Base-by-base conservation (phyloP, 1,284 basidiomycete genomes). In the Golubevia sp. region DNA sequence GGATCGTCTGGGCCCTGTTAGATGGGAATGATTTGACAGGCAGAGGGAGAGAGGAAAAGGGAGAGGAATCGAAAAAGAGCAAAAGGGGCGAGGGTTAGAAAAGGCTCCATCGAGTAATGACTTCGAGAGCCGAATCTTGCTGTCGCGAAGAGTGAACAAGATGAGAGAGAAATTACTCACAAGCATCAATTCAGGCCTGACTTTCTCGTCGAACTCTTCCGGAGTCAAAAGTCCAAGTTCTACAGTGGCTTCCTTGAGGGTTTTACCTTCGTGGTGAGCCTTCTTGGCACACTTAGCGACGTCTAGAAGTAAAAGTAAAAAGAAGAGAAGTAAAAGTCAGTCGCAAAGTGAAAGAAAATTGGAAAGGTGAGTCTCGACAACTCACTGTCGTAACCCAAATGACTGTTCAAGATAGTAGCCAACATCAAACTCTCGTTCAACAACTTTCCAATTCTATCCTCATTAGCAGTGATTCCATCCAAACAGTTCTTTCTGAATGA, bases 251-350 rank as follows among this genome's bases (percentile, higher is more conserved):
- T 95, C 92, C 87, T 97, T 97, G 83, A 99, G 84, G 56, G 96
- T 99, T 56, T 91, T 92, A 24, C 95, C 97, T 85, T 99, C 94
- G 85, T 92, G 94, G 88, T 99, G 97, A 15, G 97, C 97, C 86
- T 99, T 99, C 89, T 99, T 99, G 49, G 97, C 97, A 73, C 93
- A 94, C 85, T 93, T 95, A 58, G 97, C 97, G 52, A 98, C 96
- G 85, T 97, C 93, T 64, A 20, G 18, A 49, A 21, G n/a, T n/a
- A n/a, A n/a, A 49, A 20, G 48, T n/a, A 24, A 58, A 8, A 8
- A 49, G 4, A 3, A 24, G 27, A 55, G 58, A 51, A 44, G 48
- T 5, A 5, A 20, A 38, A 18, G 5, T 20, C 5, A 15, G 27
- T 8, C 3, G 25, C n/a, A 58, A 49, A 11, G 44, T 24, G 13